Conservation (phyloP, 345 rosid genomes). For the Gossypium anomalum region DNA sequence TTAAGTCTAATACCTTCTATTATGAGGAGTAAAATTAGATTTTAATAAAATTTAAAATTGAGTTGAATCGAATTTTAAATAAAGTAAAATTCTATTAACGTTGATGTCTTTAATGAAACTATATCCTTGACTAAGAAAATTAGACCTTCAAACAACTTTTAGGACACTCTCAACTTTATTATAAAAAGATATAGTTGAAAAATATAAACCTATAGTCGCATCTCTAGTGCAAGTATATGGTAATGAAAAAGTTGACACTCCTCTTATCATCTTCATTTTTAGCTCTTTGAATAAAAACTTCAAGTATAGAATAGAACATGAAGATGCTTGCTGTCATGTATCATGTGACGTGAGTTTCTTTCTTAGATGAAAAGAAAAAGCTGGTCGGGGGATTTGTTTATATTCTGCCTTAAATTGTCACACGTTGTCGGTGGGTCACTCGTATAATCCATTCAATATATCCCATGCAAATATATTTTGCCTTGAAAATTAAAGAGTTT, state of each 20-base stretch:
- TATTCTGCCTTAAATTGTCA: constrained; percentile 20
- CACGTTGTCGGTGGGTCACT: constrained; percentile 25
- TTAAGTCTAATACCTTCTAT: too few relatives aligned
- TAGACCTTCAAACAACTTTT: neutral
- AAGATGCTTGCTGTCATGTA: neutral
- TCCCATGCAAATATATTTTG: constrained; percentile 5
- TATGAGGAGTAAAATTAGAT: too few relatives aligned
- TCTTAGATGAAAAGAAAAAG: neutral
- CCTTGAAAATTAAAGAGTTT: constrained; percentile 1
- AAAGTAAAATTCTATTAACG: too few relatives aligned
- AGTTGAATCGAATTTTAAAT: too few relatives aligned
- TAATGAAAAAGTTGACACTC: neutral
- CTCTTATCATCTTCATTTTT: neutral
- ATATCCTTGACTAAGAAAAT: too few relatives aligned
- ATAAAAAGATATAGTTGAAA: too few relatives aligned
- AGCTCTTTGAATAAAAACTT: neutral
- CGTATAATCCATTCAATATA: neutral
- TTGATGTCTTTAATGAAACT: too few relatives aligned
- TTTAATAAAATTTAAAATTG: too few relatives aligned
- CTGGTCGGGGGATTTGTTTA: constrained; percentile 16
- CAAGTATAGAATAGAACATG: neutral
- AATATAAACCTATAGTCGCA: neutral
- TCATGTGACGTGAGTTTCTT: neutral
- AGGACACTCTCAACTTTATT: neutral
- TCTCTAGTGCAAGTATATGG: neutral